Percentiles rank a stretch among this genome's conserved stretches.
phyloP scores from a whole-genome alignment of 495 filamentous ascomycete genomes.

The Chaetomium cochliodes region DNA sequence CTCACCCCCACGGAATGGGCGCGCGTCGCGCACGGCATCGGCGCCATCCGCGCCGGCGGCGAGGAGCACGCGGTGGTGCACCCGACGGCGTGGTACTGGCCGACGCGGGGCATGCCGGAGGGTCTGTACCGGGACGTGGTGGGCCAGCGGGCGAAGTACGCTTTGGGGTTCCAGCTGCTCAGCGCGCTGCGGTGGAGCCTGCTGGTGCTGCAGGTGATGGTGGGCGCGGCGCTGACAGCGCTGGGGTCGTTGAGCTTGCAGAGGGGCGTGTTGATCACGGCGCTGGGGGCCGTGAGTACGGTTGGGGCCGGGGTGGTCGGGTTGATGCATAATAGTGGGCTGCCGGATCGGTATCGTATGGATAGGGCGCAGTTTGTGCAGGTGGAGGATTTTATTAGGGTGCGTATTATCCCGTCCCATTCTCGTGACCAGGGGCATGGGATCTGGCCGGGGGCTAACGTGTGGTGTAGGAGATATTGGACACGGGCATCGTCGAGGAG shows the following conservation, averaged over 20 bases:
- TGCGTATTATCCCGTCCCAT: no score
- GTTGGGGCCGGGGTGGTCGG: slow-evolving; percentile 49
- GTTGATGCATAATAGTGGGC: slow-evolving; percentile 51
- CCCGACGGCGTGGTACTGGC: slow-evolving; percentile 45
- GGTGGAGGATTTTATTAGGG: slow-evolving; percentile 48
- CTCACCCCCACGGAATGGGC: slow-evolving; percentile 46
- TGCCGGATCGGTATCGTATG: slow-evolving; percentile 49
- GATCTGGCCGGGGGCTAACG: neutral
- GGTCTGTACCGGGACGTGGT: slow-evolving; percentile 48
- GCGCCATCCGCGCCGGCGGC: slow-evolving; percentile 44
- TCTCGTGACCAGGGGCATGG: no score
- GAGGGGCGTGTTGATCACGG: slow-evolving; percentile 41
- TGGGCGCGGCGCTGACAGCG: slow-evolving; percentile 47
- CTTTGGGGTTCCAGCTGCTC: slow-evolving; percentile 36
- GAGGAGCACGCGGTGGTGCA: slow-evolving; percentile 45
- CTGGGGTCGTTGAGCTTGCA: slow-evolving; percentile 38
- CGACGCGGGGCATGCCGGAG: slow-evolving; percentile 45
- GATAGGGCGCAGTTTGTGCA: slow-evolving; percentile 47
- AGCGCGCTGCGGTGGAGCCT: slow-evolving; percentile 41
- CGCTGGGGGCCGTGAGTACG: slow-evolving; percentile 51
- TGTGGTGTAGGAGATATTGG: slow-evolving; percentile 38
- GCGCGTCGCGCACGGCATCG: slow-evolving; percentile 46
- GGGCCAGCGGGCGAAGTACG: slow-evolving; percentile 42
- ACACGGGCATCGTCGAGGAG: slow-evolving; percentile 44
- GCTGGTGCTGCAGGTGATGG: slow-evolving; percentile 45